These are phyloP conservation scores for Aspergillus hortae DNA, from an alignment of 2,329 filamentous ascomycete species.

Conservation along the genomic window DNA sequence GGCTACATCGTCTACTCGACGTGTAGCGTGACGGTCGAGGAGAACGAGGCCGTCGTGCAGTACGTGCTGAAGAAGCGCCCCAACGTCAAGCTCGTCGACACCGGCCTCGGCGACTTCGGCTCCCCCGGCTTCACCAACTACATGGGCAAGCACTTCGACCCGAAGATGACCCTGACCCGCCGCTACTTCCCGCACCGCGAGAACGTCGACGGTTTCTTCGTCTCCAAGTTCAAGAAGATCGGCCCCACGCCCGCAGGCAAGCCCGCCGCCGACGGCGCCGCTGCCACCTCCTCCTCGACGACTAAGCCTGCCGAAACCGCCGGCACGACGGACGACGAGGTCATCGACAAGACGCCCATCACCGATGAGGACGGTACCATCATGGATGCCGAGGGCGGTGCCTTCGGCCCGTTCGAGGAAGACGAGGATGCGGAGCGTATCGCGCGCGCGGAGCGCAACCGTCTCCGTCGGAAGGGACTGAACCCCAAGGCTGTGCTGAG, in stretches of 20 bases:
- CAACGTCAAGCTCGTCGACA: conserved; percentile 90
- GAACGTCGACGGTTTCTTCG: conserved; percentile 98
- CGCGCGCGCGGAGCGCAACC: conserved; percentile 67
- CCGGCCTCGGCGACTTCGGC: conserved; percentile 77
- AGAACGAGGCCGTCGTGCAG: conserved; percentile 90
- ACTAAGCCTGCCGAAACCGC: conserved; percentile 17
- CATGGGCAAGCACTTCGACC: conserved; percentile 87
- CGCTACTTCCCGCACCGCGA: conserved; percentile 88
- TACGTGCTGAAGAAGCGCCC: conserved; percentile 89
- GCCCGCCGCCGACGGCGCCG: conserved; percentile 21
- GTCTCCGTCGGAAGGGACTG: conserved; percentile 69
- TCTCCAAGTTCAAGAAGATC: conserved; percentile 94
- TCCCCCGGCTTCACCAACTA: conserved; percentile 89
- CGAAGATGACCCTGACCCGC: conserved; percentile 75
- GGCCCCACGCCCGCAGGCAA: conserved; percentile 62
- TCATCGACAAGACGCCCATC: conserved; percentile 68
- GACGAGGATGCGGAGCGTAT: conserved; percentile 70
- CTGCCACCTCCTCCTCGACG: conserved; percentile 16
- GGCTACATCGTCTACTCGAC: conserved; percentile 97
- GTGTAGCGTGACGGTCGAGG: conserved; percentile 89
- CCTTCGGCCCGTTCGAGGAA: conserved; percentile 72
- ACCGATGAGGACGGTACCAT: conserved; percentile 36
- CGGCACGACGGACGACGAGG: conserved; percentile 41
- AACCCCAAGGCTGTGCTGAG: conserved; percentile 61
- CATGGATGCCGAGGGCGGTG: conserved; percentile 42